phyloP scores from a whole-genome alignment of 495 filamentous ascomycete species.

The Lophiotrema nucula region DNA sequence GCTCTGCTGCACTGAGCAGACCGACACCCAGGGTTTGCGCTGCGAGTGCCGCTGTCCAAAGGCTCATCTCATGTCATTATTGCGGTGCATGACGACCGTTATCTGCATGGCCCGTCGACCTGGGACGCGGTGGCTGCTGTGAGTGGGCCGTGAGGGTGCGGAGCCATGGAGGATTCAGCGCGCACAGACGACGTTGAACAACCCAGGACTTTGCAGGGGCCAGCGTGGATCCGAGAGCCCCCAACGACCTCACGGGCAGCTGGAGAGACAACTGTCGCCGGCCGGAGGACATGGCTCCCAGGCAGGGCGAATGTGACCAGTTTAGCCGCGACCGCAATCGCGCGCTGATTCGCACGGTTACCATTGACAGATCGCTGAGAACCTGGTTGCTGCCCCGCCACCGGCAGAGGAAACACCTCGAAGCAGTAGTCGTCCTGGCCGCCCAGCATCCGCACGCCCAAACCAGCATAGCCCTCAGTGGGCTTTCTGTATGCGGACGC shows the following conservation, averaged over 20 bases:
- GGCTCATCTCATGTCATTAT: constrained; percentile 1
- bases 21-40: constrained; percentile 27
- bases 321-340: constrained; percentile 26
- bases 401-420: too few species aligned
- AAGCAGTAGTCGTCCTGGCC: too few species aligned
- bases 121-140: constrained; percentile 18
- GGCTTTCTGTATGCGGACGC: background rate
- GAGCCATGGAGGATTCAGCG: constrained; percentile 15
- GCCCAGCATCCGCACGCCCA: background rate
- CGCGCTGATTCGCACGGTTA: constrained; percentile 11
- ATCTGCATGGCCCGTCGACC: constrained; percentile 25
- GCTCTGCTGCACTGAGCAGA: background rate
- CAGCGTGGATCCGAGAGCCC: constrained; percentile 8
- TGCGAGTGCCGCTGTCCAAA: constrained; percentile 10
- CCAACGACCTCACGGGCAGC: background rate
- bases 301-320: background rate
- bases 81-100: constrained; percentile 26
- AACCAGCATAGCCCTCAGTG: too few species aligned
- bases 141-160: constrained; percentile 7
- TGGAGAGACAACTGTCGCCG: background rate
- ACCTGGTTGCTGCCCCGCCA: too few species aligned
- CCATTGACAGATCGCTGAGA: too few species aligned
- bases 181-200: constrained; percentile 12
- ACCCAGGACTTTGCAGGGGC: background rate
- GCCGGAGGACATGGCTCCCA: constrained; percentile 1